Conservation (phyloP, 257 asterid genomes). For the Lantana camara region DNA sequence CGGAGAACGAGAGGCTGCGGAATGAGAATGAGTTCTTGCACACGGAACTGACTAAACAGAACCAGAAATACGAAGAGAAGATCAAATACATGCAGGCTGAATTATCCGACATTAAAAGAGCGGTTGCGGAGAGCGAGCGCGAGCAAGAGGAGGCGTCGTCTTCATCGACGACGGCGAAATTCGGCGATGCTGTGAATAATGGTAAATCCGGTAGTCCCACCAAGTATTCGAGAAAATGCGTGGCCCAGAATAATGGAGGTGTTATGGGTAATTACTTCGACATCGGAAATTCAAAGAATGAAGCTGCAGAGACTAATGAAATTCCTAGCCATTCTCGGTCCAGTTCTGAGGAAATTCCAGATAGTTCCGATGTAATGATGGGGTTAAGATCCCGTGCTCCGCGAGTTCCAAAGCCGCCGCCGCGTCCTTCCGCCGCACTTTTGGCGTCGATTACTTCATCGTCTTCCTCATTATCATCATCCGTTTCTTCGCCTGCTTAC, state of each 20-base stretch:
- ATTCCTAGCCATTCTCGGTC: constrained; percentile 43
- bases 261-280: constrained; percentile 3
- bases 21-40: constrained; percentile 82
- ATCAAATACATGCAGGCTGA: constrained; percentile 61
- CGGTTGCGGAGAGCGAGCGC: constrained; percentile 46
- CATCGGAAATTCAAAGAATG: constrained; percentile 28
- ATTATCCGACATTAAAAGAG: constrained; percentile 55
- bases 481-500: constrained; percentile 61
- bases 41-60: constrained; percentile 61
- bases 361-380: constrained; percentile 46
- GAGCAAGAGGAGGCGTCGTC: constrained; percentile 43
- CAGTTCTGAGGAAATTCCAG: constrained; percentile 58
- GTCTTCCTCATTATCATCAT: constrained; percentile 37
- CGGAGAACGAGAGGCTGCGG: constrained; percentile 77
- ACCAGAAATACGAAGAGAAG: constrained; percentile 53
- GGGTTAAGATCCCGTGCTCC: constrained; percentile 67
- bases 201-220: constrained; percentile 26
- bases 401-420: constrained; percentile 92
- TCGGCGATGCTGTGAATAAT: constrained; percentile 26
- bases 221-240: constrained; percentile 54
- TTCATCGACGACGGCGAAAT: constrained; percentile 40
- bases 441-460: constrained; percentile 47
- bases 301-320: constrained; percentile 42
- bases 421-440: constrained; percentile 64
- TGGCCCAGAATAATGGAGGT: constrained; percentile 25